Evolutionary conservation across 345 rosid species (phyloP).

Genomic region (Clarkia xantiana): DNA sequence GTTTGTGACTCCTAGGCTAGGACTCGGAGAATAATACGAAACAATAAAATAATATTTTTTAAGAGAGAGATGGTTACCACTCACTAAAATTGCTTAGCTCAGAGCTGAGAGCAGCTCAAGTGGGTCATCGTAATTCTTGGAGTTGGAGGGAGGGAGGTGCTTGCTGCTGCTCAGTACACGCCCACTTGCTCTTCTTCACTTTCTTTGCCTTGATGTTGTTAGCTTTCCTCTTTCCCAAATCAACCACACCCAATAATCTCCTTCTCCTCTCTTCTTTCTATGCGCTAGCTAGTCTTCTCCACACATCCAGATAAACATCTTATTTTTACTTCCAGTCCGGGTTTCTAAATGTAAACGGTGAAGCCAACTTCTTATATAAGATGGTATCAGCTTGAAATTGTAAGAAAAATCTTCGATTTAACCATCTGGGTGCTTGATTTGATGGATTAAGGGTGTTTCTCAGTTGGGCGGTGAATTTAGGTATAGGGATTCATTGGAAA

Average conservation of each 20-base stretch:
- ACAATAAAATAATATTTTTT: too few relatives aligned
- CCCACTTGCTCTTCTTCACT: constrained; percentile 1
- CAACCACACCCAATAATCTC: background rate
- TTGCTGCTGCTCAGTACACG: background rate
- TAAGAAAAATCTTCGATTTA: background rate
- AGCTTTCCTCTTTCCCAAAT: background rate
- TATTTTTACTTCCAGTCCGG: too few relatives aligned
- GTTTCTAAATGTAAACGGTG: too few relatives aligned
- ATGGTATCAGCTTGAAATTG: constrained; percentile 2
- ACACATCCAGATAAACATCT: background rate
- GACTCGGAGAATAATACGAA: too few relatives aligned
- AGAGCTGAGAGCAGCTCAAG: constrained; percentile 1
- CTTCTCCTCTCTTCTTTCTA: background rate
- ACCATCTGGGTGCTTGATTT: constrained; percentile 15
- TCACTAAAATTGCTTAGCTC: too few relatives aligned
- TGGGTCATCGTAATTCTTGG: background rate
- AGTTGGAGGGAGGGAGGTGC: background rate
- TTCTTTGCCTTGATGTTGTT: background rate
- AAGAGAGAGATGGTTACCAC: too few relatives aligned
- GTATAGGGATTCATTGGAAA: constrained; percentile 35
- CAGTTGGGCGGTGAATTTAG: constrained; percentile 13
- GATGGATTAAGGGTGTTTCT: constrained; percentile 11
- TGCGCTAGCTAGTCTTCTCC: background rate
- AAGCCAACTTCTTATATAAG: background rate
- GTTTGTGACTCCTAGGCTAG: too few relatives aligned